A percentile compares a stretch with the other conserved stretches of the same genome.
phyloP scores from a whole-genome alignment of 345 rosid species.

The Mercurialis annua region DNA sequence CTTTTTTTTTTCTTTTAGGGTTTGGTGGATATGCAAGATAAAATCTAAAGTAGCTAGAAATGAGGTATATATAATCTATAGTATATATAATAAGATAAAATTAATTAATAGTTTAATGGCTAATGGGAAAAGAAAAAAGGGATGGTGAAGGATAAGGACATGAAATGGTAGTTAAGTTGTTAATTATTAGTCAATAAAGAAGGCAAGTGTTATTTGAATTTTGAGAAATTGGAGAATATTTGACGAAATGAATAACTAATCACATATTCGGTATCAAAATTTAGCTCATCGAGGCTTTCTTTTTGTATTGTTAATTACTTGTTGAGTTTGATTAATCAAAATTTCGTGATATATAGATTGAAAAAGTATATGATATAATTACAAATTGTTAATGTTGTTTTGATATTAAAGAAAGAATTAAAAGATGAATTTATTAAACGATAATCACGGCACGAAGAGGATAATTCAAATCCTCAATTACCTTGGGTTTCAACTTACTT shows the following conservation, averaged over 20 bases:
- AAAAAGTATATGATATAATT: no score
- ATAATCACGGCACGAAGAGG: slow-evolving; percentile 30
- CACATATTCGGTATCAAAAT: slow-evolving; percentile 14
- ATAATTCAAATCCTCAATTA: background rate
- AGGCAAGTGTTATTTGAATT: slow-evolving; percentile 31
- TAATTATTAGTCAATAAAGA: slow-evolving; percentile 39
- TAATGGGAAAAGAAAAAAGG: background rate
- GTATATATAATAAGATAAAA: no score
- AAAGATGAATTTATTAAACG: slow-evolving; percentile 13
- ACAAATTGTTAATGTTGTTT: background rate
- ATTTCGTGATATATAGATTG: slow-evolving; percentile 13
- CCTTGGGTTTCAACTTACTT: background rate
- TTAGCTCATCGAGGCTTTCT: no score
- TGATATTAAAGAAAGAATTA: background rate
- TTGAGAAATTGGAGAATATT: slow-evolving; percentile 21
- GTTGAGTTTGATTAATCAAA: background rate
- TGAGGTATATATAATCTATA: no score
- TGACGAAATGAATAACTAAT: slow-evolving; percentile 21
- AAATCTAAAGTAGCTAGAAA: no score
- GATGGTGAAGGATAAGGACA: slow-evolving; percentile 13
- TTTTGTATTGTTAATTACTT: background rate
- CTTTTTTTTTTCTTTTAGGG: no score
- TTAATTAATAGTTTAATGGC: no score
- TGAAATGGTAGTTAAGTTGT: slow-evolving; percentile 1
- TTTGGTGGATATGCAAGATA: no score